A percentile compares a stretch with the other conserved stretches of the same genome.
Conservation (phyloP, 371 early-diverging fungal genomes). For the Actinomortierella wolfii region DNA sequence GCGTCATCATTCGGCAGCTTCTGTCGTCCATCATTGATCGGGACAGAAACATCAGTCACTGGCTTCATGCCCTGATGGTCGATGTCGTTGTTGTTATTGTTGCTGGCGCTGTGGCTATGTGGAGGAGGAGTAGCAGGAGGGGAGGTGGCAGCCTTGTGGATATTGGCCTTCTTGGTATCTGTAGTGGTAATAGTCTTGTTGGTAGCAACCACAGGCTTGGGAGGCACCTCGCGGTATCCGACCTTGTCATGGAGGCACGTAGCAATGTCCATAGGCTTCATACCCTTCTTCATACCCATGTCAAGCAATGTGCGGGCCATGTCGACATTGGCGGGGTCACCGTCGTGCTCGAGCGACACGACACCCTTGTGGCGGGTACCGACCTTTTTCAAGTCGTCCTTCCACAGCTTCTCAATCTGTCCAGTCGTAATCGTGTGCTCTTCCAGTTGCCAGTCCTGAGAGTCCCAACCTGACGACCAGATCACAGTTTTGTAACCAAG, state of each 20-base stretch:
- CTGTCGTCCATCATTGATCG: no score
- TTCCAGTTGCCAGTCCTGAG: conserved; percentile 45
- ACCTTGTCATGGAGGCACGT: conserved; percentile 20
- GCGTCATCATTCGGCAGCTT: no score
- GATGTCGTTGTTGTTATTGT: no score
- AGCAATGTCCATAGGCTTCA: conserved; percentile 33
- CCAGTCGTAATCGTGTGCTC: conserved; percentile 25
- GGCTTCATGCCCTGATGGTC: no score
- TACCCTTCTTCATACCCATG: conserved; percentile 26
- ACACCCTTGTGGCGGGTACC: conserved; percentile 12
- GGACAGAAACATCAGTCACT: no score
- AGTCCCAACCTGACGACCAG: conserved; percentile 46
- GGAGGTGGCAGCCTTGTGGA: no score
- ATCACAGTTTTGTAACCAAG: conserved; percentile 56
- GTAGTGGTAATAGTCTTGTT: no score
- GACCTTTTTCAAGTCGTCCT: conserved; percentile 10
- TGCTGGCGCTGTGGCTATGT: no score
- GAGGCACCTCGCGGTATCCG: conserved; percentile 31
- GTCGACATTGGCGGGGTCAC: conserved; percentile 29
- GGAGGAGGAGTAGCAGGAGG: no score
- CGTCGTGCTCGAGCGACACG: conserved; percentile 37
- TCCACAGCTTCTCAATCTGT: conserved; percentile 26
- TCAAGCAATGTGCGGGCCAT: conserved; percentile 28
- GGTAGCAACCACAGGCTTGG: no score
- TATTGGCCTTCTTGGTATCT: no score